These are phyloP conservation scores for Grosmannia penicillata DNA, from an alignment of 2,329 filamentous ascomycete species.

Conservation along the genomic window DNA sequence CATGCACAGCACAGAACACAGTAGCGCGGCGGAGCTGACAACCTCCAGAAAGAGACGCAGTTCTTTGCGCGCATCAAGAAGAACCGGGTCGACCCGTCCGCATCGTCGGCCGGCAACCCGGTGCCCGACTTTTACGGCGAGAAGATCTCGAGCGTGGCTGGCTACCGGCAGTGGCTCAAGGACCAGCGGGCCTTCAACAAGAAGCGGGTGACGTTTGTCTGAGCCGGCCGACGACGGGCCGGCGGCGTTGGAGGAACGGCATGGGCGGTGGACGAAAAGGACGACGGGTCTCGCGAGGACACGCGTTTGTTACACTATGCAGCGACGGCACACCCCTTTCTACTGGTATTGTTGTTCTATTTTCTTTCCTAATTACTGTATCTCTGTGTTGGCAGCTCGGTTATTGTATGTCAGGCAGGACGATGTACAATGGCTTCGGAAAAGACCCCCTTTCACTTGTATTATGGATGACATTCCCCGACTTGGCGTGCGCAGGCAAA, in stretches of 20 bases:
- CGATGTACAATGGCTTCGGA: no score
- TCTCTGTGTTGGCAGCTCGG: no score
- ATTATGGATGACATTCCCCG: no score
- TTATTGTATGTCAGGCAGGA: no score
- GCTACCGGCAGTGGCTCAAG: constrained; percentile 91
- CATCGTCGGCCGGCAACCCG: constrained; percentile 80
- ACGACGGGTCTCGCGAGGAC: background rate
- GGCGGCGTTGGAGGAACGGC: background rate
- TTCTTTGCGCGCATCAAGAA: constrained; percentile 88
- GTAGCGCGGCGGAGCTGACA: no score
- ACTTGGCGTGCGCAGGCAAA: no score
- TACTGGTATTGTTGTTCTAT: background rate
- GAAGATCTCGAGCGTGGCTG: constrained; percentile 84
- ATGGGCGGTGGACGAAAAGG: background rate
- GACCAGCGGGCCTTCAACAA: constrained; percentile 95
- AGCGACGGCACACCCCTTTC: no score
- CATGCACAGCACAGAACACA: no score
- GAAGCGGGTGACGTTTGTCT: constrained; percentile 58
- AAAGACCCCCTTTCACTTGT: no score
- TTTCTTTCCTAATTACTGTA: no score
- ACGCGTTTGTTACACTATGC: background rate
- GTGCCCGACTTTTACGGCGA: constrained; percentile 97
- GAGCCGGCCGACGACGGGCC: constrained; percentile 12
- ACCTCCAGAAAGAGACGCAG: constrained; percentile 69
- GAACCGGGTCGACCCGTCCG: constrained; percentile 79